Conservation (phyloP, 116 monocot species). For the Phalaenopsis hybrid region DNA sequence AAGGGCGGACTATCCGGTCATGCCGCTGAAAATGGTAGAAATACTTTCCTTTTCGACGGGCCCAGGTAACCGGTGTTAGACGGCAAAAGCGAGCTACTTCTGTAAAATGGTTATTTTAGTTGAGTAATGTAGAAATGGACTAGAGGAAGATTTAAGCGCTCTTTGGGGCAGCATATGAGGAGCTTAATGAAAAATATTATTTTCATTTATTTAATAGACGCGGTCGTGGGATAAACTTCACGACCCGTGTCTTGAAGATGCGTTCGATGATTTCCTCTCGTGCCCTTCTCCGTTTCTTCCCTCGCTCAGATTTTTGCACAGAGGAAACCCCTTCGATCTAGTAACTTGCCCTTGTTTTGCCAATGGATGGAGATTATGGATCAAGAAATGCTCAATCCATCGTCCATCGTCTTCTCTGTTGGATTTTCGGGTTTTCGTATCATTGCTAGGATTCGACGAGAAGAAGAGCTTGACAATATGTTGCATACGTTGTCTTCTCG, state of each 20-base stretch:
- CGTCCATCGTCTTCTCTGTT: too few species aligned
- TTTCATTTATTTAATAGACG: too few species aligned
- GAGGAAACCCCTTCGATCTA: slow-evolving; percentile 99
- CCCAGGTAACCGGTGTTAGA: background rate
- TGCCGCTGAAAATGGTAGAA: background rate
- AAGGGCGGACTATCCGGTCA: background rate
- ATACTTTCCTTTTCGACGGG: background rate
- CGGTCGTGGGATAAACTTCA: too few species aligned
- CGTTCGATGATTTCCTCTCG: too few species aligned
- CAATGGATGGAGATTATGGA: slow-evolving; percentile 10
- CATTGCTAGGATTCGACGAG: slow-evolving; percentile 64
- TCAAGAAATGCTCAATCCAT: too few species aligned
- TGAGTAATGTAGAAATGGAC: too few species aligned
- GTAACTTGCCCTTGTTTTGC: slow-evolving; percentile 43
- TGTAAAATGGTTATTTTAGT: too few species aligned
- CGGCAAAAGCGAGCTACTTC: background rate
- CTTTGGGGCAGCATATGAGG: too few species aligned
- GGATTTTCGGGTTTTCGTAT: slow-evolving; percentile 58
- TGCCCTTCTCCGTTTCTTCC: too few species aligned
- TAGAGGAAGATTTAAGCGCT: too few species aligned
- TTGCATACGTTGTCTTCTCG: slow-evolving; percentile 17
- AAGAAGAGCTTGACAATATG: slow-evolving; percentile 19
- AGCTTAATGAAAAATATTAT: too few species aligned
- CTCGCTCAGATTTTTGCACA: slow-evolving; percentile 53
- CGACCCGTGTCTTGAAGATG: too few species aligned